Base-by-base conservation (phyloP, 768 basidiomycete species). In the Russula sp. region DNA sequence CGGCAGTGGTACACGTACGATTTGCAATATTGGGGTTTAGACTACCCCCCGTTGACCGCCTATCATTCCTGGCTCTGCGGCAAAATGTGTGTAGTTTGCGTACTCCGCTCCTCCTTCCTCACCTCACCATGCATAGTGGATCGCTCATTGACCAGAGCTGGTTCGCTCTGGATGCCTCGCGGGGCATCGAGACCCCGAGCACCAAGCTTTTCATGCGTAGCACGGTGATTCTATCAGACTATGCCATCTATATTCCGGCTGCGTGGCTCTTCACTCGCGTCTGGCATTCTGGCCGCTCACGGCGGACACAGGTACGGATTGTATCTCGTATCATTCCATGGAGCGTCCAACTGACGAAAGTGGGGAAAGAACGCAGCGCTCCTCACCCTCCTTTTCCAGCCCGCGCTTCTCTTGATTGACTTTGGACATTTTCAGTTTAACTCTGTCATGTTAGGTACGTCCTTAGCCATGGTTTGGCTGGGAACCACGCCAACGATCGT, bases 351-450 rank as follows among this genome's bases (percentile, higher is more conserved):
- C 47, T 36, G 46, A 41, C 11, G 35, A 22, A 6, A 32, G 38
- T 41, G 13, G 1, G 29, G 22, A 34, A 54, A 88, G 87, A 79
- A 88, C 72, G 70, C 83, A 25, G 87, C 89, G 1, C 71, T 93
- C 5, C 66, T 91, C 25, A 84, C 82, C 3, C 75, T 96, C 11
- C 75, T 96, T 16, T 78, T 94, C 14, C 91, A 94, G 69, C 96
- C 96, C 2, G 84, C 88, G 0, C 75, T 97, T 36, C 75, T 93
- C 9, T 75, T 97, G 20, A 81, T 96, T 56, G 96, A 97, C 73
- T 89, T 87, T 70, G 93, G 96, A 0, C 94, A 98, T 71, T 96
- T 96, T 69, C 94, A 98, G 74, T 97, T 93, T 72, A 98, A 97
- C 70, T 88, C 89, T 2, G 83, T 95, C 65, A 94, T 96, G 90